Evolutionary conservation across 2,329 filamentous ascomycete genomes (phyloP).

Genomic region (Fusarium longipes): DNA sequence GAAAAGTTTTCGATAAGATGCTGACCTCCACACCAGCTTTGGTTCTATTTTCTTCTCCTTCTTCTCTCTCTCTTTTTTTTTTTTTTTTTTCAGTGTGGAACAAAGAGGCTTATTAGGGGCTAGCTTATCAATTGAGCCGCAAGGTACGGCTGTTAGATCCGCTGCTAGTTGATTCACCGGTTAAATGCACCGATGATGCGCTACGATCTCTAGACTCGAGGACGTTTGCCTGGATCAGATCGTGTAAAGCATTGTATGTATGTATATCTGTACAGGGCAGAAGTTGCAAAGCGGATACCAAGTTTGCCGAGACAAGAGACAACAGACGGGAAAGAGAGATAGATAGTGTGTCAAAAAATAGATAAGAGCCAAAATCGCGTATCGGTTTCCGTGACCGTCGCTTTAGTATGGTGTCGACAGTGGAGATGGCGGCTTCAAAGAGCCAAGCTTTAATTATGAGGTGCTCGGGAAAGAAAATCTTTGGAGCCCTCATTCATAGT

Average conservation of each 20-base stretch:
- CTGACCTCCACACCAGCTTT: neutral
- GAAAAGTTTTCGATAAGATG: neutral
- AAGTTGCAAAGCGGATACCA: neutral
- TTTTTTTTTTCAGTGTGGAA: too few species aligned
- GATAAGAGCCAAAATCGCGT: neutral
- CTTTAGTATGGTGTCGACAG: neutral
- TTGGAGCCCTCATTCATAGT: neutral
- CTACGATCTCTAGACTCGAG: neutral
- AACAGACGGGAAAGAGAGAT: neutral
- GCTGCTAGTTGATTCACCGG: neutral
- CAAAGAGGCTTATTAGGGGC: too few species aligned
- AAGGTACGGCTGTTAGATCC: neutral
- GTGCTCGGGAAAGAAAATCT: constrained; percentile 5
- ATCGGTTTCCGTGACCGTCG: neutral
- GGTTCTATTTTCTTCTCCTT: too few species aligned
- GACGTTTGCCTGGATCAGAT: neutral
- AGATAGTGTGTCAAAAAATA: neutral
- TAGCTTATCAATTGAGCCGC: neutral
- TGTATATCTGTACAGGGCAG: neutral
- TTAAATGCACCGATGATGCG: constrained; percentile 11
- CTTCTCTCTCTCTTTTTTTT: too few species aligned
- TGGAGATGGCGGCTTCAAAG: constrained; percentile 4
- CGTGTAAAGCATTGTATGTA: neutral
- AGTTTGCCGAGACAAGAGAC: neutral
- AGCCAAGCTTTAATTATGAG: constrained; percentile 16